Evolutionary conservation across 148 eudicot species (phyloP).

Genomic region (Amaranthus cruentus): DNA sequence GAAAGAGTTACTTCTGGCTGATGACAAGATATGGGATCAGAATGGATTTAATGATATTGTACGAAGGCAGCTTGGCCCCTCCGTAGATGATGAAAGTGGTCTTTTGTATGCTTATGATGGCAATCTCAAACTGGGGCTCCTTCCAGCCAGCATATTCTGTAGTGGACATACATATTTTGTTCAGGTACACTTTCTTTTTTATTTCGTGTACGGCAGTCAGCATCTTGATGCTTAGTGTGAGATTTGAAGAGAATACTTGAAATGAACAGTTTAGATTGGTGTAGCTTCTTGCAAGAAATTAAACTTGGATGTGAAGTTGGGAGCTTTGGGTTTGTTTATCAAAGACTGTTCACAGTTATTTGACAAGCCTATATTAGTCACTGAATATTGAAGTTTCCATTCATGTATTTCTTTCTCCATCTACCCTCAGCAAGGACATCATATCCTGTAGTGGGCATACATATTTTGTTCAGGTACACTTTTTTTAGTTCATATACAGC

Average conservation of each 20-base stretch:
- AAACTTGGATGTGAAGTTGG: neutral
- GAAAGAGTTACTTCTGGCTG: slow-evolving; percentile 85
- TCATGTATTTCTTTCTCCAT: neutral
- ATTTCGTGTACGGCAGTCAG: neutral
- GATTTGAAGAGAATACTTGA: neutral
- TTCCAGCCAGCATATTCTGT: slow-evolving; percentile 92
- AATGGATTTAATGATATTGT: slow-evolving; percentile 87
- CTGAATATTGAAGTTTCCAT: neutral
- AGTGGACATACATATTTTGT: slow-evolving; percentile 97
- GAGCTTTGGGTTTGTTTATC: neutral
- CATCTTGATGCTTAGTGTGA: neutral
- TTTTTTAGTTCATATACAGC: neutral
- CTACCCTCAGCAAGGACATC: slow-evolving; percentile 36
- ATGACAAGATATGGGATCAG: slow-evolving; percentile 94
- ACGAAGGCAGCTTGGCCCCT: slow-evolving; percentile 73
- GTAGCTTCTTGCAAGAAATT: neutral
- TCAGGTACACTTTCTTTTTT: slow-evolving; percentile 46
- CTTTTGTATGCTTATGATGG: slow-evolving; percentile 91
- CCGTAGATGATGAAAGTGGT: slow-evolving; percentile 90
- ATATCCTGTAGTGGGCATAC: slow-evolving; percentile 97
- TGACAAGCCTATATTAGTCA: neutral
- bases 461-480: slow-evolving; percentile 82
- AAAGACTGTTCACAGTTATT: neutral
- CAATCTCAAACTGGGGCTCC: slow-evolving; percentile 82
- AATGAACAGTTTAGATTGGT: neutral